Base-by-base conservation (phyloP, 805 yeast genomes). In the Wickerhamiella australiensis region DNA sequence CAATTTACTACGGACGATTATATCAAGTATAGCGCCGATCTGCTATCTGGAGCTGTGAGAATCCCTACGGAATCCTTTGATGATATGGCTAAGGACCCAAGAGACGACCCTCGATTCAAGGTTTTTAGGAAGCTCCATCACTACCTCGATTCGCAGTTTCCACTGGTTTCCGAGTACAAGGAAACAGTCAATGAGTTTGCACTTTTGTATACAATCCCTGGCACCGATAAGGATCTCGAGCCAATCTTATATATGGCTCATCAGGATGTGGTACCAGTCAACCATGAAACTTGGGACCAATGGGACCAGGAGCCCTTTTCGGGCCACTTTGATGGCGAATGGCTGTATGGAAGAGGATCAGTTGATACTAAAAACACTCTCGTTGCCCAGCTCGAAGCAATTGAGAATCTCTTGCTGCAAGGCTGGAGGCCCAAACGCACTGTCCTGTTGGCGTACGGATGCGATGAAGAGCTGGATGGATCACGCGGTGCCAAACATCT, bases 191-290 rank as follows among this genome's bases (percentile, higher is more conserved):
- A 82, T 61, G 68, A 74, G 5, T 74, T 76, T 54, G 86, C 84
- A 1, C 66, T 85, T 42, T 69, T 85, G 1, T 73, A 68, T 59
- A 79, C 84, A 15, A 78, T 85, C 76, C 59, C 70, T 52, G 61
- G 94, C 94, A 11, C 79, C 23, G 59, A 74, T 44, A 29, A 56
- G 6, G 50, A 61, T 2, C 66, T 79, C 53, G 78, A 80, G 61
- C 94, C 94, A 13, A 55, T 79, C 26, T 60, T 85, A 62, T 68
- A 83, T 42, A 76, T 82, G 59, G 87, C 90, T 1, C 95, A 85
- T 61, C 83, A 78, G 63, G 94, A 85, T 58, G 85, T 80, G 3
- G 94, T 85, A 25, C 94, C 95, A 1, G 82, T 82, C 6, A 80
- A 77, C 56, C 61, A 65, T 11, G 74, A 54, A 29, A 77, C 85